These are phyloP conservation scores for Lasiosphaeria miniovina DNA, from an alignment of 495 filamentous ascomycete species.

Conservation along the genomic window DNA sequence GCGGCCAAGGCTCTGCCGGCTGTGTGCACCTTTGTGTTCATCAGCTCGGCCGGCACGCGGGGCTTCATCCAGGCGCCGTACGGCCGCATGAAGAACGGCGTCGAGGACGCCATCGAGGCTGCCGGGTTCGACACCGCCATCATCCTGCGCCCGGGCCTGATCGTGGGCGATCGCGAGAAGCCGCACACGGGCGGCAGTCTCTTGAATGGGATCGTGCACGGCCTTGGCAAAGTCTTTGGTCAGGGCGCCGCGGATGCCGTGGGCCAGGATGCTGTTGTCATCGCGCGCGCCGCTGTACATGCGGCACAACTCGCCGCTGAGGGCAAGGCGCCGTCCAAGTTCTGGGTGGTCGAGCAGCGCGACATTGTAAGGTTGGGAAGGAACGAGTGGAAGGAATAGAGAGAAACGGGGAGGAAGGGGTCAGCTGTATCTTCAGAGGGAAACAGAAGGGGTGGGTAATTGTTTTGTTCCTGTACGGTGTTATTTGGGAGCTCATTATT, in stretches of 20 bases:
- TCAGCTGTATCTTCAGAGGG: background rate
- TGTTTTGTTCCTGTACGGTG: no score
- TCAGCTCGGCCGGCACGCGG: conserved; percentile 54
- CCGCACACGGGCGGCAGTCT: conserved; percentile 49
- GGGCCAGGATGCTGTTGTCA: conserved; percentile 72
- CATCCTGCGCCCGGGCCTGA: conserved; percentile 70
- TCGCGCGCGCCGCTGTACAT: conserved; percentile 68
- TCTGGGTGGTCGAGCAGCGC: conserved; percentile 44
- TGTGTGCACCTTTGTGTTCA: conserved; percentile 63
- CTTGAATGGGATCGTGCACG: conserved; percentile 46
- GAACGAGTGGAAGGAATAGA: conserved; percentile 37
- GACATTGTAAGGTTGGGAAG: conserved; percentile 51
- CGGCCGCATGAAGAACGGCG: conserved; percentile 71
- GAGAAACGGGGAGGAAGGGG: background rate
- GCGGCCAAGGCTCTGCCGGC: conserved; percentile 61
- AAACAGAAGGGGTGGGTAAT: no score
- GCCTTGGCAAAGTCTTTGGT: conserved; percentile 46
- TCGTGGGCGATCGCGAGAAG: conserved; percentile 66
- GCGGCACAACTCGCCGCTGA: conserved; percentile 46
- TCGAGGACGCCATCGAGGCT: conserved; percentile 70
- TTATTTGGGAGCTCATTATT: no score
- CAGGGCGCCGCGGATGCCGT: conserved; percentile 56
- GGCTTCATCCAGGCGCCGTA: conserved; percentile 50
- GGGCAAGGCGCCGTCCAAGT: conserved; percentile 46
- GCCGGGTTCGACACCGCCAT: conserved; percentile 72